Percentiles rank a stretch among this genome's conserved stretches.
These are phyloP conservation scores for Entomortierella chlamydospora DNA, from an alignment of 192 early-diverging fungal genomes.

Conservation along the genomic window DNA sequence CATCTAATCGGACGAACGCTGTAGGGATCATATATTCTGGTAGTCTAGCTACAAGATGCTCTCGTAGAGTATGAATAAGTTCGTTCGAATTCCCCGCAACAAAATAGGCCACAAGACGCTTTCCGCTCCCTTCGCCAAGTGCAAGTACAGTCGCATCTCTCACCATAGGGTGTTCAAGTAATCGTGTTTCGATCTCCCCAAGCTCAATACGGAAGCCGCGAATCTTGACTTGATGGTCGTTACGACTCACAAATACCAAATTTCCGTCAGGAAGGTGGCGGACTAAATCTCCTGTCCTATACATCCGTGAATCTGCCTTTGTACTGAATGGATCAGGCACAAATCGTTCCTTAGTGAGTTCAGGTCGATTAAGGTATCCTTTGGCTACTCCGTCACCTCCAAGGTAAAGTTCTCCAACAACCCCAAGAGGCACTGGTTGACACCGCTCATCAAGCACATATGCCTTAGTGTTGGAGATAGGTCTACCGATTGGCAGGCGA, in stretches of 20 bases:
- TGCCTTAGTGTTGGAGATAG: neutral
- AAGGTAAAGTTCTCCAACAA: slow-evolving; percentile 52
- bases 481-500: slow-evolving; percentile 8
- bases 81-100: too few species aligned
- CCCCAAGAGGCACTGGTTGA: slow-evolving; percentile 48
- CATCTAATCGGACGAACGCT: too few species aligned
- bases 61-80: too few species aligned
- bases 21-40: too few species aligned
- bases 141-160: slow-evolving; percentile 28
- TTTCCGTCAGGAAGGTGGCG: slow-evolving; percentile 41
- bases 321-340: slow-evolving; percentile 50
- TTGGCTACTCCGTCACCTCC: slow-evolving; percentile 50
- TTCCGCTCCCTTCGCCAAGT: too few species aligned
- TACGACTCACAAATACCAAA: slow-evolving; percentile 42
- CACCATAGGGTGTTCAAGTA: slow-evolving; percentile 26
- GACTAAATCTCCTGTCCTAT: slow-evolving; percentile 45
- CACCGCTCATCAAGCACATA: slow-evolving; percentile 13
- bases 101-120: too few species aligned
- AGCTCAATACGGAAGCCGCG: slow-evolving; percentile 54
- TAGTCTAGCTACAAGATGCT: too few species aligned
- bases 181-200: slow-evolving; percentile 36
- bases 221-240: slow-evolving; percentile 61
- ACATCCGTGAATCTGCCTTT: slow-evolving; percentile 22
- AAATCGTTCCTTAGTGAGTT: slow-evolving; percentile 44
- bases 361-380: slow-evolving; percentile 52